These are phyloP conservation scores for Aspergillus piperis DNA, from an alignment of 2,329 filamentous ascomycete species.

Conservation along the genomic window DNA sequence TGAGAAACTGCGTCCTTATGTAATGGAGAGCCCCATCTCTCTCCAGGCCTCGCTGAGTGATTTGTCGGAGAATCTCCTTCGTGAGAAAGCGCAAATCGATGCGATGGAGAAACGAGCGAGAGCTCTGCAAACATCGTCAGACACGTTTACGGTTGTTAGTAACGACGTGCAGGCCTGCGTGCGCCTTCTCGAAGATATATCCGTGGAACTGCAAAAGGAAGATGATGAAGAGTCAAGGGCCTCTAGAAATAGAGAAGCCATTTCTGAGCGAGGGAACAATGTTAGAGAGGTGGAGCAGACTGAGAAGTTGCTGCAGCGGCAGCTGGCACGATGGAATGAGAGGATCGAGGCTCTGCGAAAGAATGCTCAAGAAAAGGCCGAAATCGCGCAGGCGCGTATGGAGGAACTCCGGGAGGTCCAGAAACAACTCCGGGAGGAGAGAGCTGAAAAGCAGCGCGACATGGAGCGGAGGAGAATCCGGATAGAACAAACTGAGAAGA, in stretches of 20 bases:
- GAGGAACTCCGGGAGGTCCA: slow-evolving; percentile 82
- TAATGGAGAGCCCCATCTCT: slow-evolving; percentile 80
- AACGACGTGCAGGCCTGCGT: slow-evolving; percentile 85
- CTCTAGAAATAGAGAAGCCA: slow-evolving; percentile 77
- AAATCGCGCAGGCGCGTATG: slow-evolving; percentile 82
- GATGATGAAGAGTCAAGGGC: slow-evolving; percentile 85
- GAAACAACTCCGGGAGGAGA: slow-evolving; percentile 77
- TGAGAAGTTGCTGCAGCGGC: slow-evolving; percentile 78
- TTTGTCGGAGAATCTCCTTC: slow-evolving; percentile 72
- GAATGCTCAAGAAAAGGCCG: slow-evolving; percentile 77
- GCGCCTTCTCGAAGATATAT: slow-evolving; percentile 84
- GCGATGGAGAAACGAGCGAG: slow-evolving; percentile 82
- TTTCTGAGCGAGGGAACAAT: slow-evolving; percentile 84
- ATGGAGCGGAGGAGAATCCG: slow-evolving; percentile 90
- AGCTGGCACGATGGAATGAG: slow-evolving; percentile 82
- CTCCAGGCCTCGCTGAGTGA: slow-evolving; percentile 82
- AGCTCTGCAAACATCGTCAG: slow-evolving; percentile 85
- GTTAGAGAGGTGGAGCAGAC: slow-evolving; percentile 89
- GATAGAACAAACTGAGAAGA: slow-evolving; percentile 98
- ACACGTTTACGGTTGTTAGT: slow-evolving; percentile 82
- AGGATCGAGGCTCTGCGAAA: slow-evolving; percentile 81
- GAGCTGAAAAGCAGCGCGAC: slow-evolving; percentile 81
- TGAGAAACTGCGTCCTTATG: slow-evolving; percentile 86
- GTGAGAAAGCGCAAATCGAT: slow-evolving; percentile 84
- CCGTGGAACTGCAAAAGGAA: slow-evolving; percentile 81